These are phyloP conservation scores for Mycosphaerella sp. DNA, from an alignment of 2,329 filamentous ascomycete genomes.

Conservation along the genomic window DNA sequence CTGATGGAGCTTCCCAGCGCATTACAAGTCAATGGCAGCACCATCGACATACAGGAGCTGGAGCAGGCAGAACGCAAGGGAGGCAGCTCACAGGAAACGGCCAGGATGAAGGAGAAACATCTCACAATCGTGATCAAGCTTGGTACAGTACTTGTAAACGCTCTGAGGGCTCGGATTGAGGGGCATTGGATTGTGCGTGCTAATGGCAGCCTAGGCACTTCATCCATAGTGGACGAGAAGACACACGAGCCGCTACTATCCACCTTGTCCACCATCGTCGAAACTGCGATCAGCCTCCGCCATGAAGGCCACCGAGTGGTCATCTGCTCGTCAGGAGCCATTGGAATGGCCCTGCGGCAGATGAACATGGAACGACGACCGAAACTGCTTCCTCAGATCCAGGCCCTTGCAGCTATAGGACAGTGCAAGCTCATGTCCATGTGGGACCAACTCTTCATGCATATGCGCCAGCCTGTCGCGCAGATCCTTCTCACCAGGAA, in stretches of 20 bases:
- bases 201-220: conserved; percentile 62
- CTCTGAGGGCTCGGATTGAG: conserved; percentile 1
- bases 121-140: conserved; percentile 82
- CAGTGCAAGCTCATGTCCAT: conserved; percentile 92
- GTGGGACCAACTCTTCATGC: conserved; percentile 87
- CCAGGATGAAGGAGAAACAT: conserved; percentile 60
- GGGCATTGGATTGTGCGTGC: conserved; percentile 9
- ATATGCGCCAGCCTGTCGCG: conserved; percentile 83
- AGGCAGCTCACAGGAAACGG: neutral
- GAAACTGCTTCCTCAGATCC: conserved; percentile 82
- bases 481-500: conserved; percentile 92
- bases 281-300: conserved; percentile 80
- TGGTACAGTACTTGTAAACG: conserved; percentile 48
- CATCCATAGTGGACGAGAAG: conserved; percentile 96
- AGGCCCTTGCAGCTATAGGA: conserved; percentile 91
- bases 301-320: conserved; percentile 92
- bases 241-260: conserved; percentile 90
- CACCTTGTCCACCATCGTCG: conserved; percentile 84
- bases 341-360: conserved; percentile 82
- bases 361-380: conserved; percentile 86
- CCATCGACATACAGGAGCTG: neutral
- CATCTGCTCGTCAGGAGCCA: conserved; percentile 94
- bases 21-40: conserved; percentile 1
- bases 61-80: neutral
- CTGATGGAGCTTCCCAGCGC: conserved; percentile 1